phyloP scores from a whole-genome alignment of 1,139 yeast species.

The Debaryomyces singareniensis region DNA sequence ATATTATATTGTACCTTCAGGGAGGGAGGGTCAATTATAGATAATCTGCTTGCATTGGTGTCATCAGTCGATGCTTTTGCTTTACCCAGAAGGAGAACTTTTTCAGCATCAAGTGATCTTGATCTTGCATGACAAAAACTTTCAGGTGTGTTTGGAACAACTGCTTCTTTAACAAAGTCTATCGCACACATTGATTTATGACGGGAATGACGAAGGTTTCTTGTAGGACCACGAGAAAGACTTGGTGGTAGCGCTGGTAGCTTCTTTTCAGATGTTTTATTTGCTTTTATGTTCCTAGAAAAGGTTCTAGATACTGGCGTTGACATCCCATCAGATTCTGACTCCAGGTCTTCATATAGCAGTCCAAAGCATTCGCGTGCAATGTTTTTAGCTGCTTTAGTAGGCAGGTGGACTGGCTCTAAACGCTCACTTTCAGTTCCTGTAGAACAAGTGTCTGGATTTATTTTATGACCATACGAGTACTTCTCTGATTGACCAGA shows the following conservation, averaged over 20 bases:
- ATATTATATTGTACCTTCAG: slow-evolving; percentile 29
- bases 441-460: too few relatives aligned
- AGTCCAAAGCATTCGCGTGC: not conserved
- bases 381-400: not conserved
- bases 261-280: not conserved
- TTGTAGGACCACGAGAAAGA: not conserved
- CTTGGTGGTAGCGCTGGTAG: not conserved
- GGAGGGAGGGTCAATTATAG: slow-evolving; percentile 34
- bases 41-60: slow-evolving; percentile 6
- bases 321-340: not conserved
- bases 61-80: not conserved
- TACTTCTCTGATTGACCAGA: not conserved
- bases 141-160: not conserved
- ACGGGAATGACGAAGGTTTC: slow-evolving; percentile 25
- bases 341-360: not conserved
- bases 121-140: slow-evolving; percentile 9
- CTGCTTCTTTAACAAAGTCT: not conserved
- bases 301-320: not conserved
- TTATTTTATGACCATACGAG: too few relatives aligned
- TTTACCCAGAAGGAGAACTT: not conserved
- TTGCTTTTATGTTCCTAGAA: not conserved
- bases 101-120: slow-evolving; percentile 8
- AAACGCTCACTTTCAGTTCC: too few relatives aligned
- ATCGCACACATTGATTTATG: slow-evolving; percentile 36
- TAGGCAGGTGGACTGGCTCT: not conserved